Conservation (phyloP, 1,139 yeast genomes). For the Meyerozyma athensensis region DNA sequence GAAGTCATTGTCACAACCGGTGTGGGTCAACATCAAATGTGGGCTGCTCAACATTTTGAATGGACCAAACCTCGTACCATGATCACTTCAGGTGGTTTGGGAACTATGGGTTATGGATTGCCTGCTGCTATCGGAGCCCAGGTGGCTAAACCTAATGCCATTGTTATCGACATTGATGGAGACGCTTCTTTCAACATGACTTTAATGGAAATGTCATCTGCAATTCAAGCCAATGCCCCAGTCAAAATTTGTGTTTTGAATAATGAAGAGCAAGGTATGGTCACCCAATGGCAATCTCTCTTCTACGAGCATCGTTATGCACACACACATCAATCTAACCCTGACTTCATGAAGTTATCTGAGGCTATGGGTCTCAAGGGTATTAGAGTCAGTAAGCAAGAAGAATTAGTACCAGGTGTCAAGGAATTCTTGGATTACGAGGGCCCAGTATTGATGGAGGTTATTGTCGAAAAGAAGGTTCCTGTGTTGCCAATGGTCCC, state of each 20-base stretch:
- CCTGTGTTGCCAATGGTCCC: conserved; percentile 99
- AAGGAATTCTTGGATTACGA: conserved; percentile 69
- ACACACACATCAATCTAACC: conserved; percentile 94
- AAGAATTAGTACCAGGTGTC: conserved; percentile 47
- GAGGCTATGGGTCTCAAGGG: conserved; percentile 93
- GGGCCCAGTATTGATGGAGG: conserved; percentile 90
- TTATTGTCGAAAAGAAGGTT: conserved; percentile 87
- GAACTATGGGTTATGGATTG: conserved; percentile 97
- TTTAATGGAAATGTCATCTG: conserved; percentile 84
- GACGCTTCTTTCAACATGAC: conserved; percentile 99
- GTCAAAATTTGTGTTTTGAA: conserved; percentile 84
- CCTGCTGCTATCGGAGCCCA: conserved; percentile 99
- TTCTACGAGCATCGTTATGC: conserved; percentile 96
- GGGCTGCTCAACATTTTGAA: conserved; percentile 98
- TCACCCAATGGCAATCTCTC: conserved; percentile 97
- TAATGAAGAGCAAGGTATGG: conserved; percentile 99
- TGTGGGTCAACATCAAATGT: conserved; percentile 99
- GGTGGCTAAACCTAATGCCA: conserved; percentile 89
- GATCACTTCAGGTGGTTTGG: conserved; percentile 97
- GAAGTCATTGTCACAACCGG: conserved; percentile 92
- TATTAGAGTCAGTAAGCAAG: conserved; percentile 64
- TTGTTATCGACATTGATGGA: conserved; percentile 95
- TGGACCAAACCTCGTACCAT: conserved; percentile 90
- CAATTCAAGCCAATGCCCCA: conserved; percentile 90
- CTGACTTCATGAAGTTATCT: conserved; percentile 87